phyloP scores from a whole-genome alignment of 2,329 filamentous ascomycete genomes.

The Talaromyces sp. region DNA sequence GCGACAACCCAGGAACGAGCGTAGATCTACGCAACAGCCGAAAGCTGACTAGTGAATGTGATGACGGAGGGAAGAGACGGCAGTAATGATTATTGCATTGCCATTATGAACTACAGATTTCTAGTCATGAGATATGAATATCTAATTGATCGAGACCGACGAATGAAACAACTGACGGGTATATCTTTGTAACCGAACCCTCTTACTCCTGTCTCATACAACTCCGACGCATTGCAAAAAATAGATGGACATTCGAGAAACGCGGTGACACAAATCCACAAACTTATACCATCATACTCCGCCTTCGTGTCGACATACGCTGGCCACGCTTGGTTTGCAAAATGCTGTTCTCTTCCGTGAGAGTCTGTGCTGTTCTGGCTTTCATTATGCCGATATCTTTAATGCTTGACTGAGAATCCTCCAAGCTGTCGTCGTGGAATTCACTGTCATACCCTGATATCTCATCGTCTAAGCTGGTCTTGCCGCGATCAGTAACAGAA shows the following conservation, averaged over 20 bases:
- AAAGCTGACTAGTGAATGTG: not conserved
- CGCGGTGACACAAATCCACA: not conserved
- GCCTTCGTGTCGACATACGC: slow-evolving; percentile 34
- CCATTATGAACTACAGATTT: slow-evolving; percentile 8
- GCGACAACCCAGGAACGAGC: slow-evolving; percentile 38
- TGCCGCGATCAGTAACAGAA: slow-evolving; percentile 5
- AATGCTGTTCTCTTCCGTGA: slow-evolving; percentile 17
- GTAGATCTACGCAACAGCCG: slow-evolving; percentile 1
- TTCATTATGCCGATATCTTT: not conserved
- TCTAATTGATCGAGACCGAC: not conserved
- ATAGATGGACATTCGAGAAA: not conserved
- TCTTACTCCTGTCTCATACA: not conserved
- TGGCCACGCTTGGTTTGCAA: slow-evolving; percentile 27
- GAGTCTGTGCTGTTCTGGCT: not conserved
- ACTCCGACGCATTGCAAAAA: not conserved
- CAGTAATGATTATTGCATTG: not conserved
- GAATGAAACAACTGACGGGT: slow-evolving; percentile 11
- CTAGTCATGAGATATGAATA: slow-evolving; percentile 11
- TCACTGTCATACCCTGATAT: not conserved
- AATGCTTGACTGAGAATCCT: slow-evolving; percentile 13
- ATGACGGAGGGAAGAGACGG: not conserved
- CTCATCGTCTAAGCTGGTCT: not conserved
- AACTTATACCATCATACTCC: slow-evolving; percentile 41
- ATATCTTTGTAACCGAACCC: slow-evolving; percentile 11
- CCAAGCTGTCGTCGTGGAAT: slow-evolving; percentile 9